phyloP scores from a whole-genome alignment of 1,284 basidiomycete genomes.

The Microbotryum silenes-acaulis region DNA sequence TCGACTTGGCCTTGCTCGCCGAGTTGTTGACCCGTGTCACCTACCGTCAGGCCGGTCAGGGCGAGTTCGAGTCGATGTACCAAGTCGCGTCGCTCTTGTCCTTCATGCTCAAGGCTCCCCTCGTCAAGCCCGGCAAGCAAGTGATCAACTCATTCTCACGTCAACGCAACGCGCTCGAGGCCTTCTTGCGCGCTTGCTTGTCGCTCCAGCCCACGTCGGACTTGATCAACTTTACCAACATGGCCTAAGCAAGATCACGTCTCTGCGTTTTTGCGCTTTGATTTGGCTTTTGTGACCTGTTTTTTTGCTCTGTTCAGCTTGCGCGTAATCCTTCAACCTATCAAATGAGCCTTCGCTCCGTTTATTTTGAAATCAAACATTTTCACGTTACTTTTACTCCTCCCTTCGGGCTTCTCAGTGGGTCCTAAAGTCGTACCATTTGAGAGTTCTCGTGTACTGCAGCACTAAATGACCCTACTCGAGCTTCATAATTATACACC shows the following conservation, averaged over 20 bases:
- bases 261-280: background rate
- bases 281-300: background rate
- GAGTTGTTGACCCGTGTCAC: constrained; percentile 87
- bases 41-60: constrained; percentile 59
- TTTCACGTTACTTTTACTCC: too few relatives aligned
- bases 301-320: background rate
- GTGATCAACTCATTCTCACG: constrained; percentile 92
- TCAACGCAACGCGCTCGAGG: constrained; percentile 89
- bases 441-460: too few relatives aligned
- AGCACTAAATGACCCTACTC: too few relatives aligned
- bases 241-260: constrained; percentile 1
- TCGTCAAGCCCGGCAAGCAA: constrained; percentile 90
- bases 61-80: constrained; percentile 66
- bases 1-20: constrained; percentile 87
- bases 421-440: too few relatives aligned
- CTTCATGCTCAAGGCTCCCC: constrained; percentile 77
- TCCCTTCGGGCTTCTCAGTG: too few relatives aligned
- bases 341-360: too few relatives aligned
- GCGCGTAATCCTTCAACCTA: too few relatives aligned
- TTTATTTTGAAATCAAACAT: too few relatives aligned
- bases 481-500: constrained; percentile 16
- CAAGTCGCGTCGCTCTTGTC: constrained; percentile 78
- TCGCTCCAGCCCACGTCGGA: constrained; percentile 75
- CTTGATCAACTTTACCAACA: constrained; percentile 48
- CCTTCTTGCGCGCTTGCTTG: constrained; percentile 77